These are phyloP conservation scores for Hyaloperonospora arabidopsidis DNA, from an alignment of 352 stramenopile species.

Conservation along the genomic window DNA sequence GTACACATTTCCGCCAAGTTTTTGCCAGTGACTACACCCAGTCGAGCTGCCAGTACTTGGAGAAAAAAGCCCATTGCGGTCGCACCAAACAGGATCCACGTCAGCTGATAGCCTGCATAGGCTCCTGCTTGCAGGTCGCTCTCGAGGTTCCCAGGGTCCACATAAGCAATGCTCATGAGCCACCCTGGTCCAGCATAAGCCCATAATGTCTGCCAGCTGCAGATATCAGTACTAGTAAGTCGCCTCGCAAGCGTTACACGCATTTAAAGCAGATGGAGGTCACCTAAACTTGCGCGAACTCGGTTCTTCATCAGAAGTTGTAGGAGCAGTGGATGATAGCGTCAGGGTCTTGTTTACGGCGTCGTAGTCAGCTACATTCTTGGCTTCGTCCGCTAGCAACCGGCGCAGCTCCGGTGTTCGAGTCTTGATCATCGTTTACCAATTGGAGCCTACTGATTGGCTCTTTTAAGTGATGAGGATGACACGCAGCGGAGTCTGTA, in stretches of 20 bases:
- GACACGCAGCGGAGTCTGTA: too few relatives aligned
- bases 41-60: slow-evolving; percentile 86
- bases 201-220: slow-evolving; percentile 70
- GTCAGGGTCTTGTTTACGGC: slow-evolving; percentile 45
- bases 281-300: slow-evolving; percentile 24
- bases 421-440: slow-evolving; percentile 13
- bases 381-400: slow-evolving; percentile 25
- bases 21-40: slow-evolving; percentile 88
- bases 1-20: slow-evolving; percentile 88
- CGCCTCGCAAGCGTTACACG: background rate
- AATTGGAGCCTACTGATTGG: background rate
- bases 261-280: slow-evolving; percentile 13
- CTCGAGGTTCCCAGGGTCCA: slow-evolving; percentile 94
- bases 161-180: slow-evolving; percentile 93
- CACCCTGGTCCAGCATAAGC: slow-evolving; percentile 75
- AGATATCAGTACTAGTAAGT: slow-evolving; percentile 5
- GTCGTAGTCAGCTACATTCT: slow-evolving; percentile 30
- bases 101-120: slow-evolving; percentile 85
- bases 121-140: slow-evolving; percentile 91
- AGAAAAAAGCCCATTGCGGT: slow-evolving; percentile 90
- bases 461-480: too few relatives aligned
- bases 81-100: slow-evolving; percentile 88
- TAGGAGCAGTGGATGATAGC: slow-evolving; percentile 44
- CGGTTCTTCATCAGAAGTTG: slow-evolving; percentile 39
- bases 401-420: slow-evolving; percentile 25